Evolutionary conservation across 371 early-diverging fungal species (phyloP).

Genomic region (Rhizopus microsporus): DNA sequence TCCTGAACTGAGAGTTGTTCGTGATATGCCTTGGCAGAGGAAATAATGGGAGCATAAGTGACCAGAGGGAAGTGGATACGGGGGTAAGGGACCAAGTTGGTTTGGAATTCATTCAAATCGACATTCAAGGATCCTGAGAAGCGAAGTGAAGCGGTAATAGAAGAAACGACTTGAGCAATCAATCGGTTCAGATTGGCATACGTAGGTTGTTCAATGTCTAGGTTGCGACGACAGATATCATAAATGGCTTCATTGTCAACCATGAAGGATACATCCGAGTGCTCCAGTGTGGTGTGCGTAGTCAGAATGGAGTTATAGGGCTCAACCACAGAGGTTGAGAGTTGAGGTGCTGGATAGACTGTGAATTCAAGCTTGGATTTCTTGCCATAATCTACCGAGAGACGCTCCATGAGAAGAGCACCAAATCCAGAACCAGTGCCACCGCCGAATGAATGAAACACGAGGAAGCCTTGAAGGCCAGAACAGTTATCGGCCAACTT

Average conservation of each 20-base stretch:
- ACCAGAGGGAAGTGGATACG: conserved; percentile 94
- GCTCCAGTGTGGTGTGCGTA: conserved; percentile 98
- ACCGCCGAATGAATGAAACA: conserved; percentile 99
- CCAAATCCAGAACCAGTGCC: conserved; percentile 99
- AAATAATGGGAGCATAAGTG: conserved; percentile 90
- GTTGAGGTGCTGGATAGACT: conserved; percentile 97
- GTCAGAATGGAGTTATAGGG: conserved; percentile 98
- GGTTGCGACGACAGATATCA: conserved; percentile 96
- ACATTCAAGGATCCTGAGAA: conserved; percentile 95
- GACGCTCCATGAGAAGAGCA: conserved; percentile 93
- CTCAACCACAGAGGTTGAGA: conserved; percentile 97
- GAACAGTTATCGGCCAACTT: conserved; percentile 97
- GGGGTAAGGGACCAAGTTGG: conserved; percentile 95
- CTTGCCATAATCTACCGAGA: conserved; percentile 96
- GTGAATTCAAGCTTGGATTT: conserved; percentile 98
- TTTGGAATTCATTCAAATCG: conserved; percentile 94
- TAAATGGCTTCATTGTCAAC: conserved; percentile 99
- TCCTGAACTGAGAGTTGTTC: conserved; percentile 86
- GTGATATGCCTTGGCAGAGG: conserved; percentile 86
- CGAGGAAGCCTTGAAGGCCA: conserved; percentile 95
- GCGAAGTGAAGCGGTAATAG: conserved; percentile 97
- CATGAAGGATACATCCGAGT: conserved; percentile 98
- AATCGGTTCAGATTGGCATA: conserved; percentile 96
- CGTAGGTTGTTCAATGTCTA: conserved; percentile 94
- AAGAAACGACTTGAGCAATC: conserved; percentile 98